phyloP scores from a whole-genome alignment of 768 basidiomycete genomes.

The Tulasnella sp. region DNA sequence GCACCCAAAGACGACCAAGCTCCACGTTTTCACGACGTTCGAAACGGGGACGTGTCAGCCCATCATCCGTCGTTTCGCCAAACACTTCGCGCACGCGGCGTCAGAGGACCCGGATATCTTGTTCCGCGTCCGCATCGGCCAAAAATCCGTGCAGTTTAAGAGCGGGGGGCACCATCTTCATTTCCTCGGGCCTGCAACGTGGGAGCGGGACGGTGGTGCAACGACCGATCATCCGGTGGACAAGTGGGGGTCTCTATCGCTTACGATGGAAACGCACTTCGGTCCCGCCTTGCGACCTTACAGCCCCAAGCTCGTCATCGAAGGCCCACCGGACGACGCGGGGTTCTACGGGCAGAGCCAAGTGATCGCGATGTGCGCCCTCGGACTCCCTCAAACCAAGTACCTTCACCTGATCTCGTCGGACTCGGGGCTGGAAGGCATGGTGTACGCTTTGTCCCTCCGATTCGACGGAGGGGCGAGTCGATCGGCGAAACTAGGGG shows the following conservation, averaged over 20 bases:
- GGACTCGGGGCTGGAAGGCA: not conserved
- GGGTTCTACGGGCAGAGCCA: not conserved
- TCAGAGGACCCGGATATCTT: not conserved
- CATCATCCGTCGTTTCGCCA: not conserved
- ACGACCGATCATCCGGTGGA: not conserved
- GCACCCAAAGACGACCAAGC: not conserved
- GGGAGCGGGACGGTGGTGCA: not conserved
- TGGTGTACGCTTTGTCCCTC: not conserved
- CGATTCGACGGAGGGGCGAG: not conserved
- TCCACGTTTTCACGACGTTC: not conserved
- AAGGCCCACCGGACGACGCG: not conserved
- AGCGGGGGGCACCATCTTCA: not conserved
- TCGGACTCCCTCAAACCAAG: not conserved
- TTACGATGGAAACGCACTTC: not conserved
- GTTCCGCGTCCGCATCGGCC: not conserved
- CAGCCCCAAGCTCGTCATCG: not conserved
- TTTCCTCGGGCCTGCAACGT: not conserved
- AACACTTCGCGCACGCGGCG: not conserved
- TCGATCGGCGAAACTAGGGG: not conserved
- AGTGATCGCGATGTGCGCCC: not conserved
- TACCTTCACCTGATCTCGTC: not conserved
- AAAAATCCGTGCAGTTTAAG: not conserved
- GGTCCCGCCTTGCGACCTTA: not conserved
- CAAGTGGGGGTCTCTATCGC: not conserved
- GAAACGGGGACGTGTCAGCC: not conserved